Conservation (phyloP, 2,329 filamentous ascomycete species). For the Pezicula carpinea region DNA sequence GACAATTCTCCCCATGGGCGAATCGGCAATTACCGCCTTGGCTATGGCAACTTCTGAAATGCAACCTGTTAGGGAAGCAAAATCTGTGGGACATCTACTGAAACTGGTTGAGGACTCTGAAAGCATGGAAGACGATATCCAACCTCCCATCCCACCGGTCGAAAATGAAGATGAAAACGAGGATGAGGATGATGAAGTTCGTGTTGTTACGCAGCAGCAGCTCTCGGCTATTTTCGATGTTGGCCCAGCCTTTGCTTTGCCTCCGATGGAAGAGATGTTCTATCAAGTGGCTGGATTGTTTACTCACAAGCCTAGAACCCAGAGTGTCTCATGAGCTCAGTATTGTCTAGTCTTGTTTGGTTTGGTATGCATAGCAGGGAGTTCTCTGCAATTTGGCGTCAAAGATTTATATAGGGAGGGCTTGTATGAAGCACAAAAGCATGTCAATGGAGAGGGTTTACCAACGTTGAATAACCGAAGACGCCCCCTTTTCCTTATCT, state of each 20-base stretch:
- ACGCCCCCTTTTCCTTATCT: neutral
- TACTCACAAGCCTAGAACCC: constrained; percentile 46
- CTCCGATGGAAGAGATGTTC: constrained; percentile 71
- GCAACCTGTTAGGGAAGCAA: constrained; percentile 29
- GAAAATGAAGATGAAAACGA: constrained; percentile 37
- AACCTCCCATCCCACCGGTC: constrained; percentile 30
- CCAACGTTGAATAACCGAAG: neutral
- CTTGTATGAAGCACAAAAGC: neutral
- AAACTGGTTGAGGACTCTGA: constrained; percentile 23
- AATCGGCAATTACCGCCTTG: constrained; percentile 45
- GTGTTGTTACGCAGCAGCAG: constrained; percentile 63
- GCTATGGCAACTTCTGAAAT: constrained; percentile 49
- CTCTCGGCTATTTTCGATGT: constrained; percentile 67
- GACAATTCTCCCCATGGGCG: constrained; percentile 54
- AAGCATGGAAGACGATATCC: constrained; percentile 32
- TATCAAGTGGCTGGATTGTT: constrained; percentile 65
- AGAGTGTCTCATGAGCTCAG: constrained; percentile 2
- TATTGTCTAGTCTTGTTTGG: neutral
- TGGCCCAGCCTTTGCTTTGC: constrained; percentile 63
- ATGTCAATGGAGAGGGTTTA: neutral
- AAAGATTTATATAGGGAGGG: neutral
- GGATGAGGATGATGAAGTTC: constrained; percentile 48
- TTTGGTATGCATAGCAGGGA: constrained; percentile 2
- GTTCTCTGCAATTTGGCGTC: neutral
- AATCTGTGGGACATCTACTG: constrained; percentile 14